Evolutionary conservation across 2,329 filamentous ascomycete species (phyloP), one percentile per base, ranked within the genome.

Genomic region (Aureobasidium pullulans): DNA sequence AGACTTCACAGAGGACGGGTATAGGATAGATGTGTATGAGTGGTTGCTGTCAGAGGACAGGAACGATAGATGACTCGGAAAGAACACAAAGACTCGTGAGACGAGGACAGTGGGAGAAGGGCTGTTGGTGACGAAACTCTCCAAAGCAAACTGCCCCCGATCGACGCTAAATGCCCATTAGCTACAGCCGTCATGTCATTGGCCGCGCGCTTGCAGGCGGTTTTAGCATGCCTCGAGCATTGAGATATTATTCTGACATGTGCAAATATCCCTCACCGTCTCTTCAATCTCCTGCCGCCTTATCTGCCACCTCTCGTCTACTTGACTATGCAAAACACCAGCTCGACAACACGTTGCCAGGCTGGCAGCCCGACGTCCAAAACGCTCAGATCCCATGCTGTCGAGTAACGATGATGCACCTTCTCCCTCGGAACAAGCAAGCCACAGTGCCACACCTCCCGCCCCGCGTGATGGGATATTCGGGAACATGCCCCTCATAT

Each of bases 121-220:
- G 23, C 23, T 37, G 15, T 44, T 57, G 34, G 43, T 48, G 54
- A 57, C 54, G 54, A 57, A 57, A 57, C 32, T 46, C 23, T 40
- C n/a, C 32, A 56, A 23, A 48, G 19, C 43, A 48, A 57, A 57
- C 42, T 57, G 54, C 32, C 42, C 53, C 54, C 54, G 54, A 57
- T 48, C 54, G 54, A 57, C 54, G 54, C 54, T 57, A 57, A 23
- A 57, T 23, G 34, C 19, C 32, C 19, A 57, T 57, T 57, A 57
- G 54, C 54, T 57, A 57, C 54, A 40, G 23, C 32, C n/a, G 29
- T 23, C 34, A 29, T 57, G 23, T 57, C 42, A 57, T 57, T 57
- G 54, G 54, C 54, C 43, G 34, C 43, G 6, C 42, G 54, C 32
- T 34, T 57, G 42, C 19, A 16, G 23, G 19, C 54, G 43, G 43